phyloP scores from a whole-genome alignment of 306 rosid genomes.

The Begonia peltatifolia region DNA sequence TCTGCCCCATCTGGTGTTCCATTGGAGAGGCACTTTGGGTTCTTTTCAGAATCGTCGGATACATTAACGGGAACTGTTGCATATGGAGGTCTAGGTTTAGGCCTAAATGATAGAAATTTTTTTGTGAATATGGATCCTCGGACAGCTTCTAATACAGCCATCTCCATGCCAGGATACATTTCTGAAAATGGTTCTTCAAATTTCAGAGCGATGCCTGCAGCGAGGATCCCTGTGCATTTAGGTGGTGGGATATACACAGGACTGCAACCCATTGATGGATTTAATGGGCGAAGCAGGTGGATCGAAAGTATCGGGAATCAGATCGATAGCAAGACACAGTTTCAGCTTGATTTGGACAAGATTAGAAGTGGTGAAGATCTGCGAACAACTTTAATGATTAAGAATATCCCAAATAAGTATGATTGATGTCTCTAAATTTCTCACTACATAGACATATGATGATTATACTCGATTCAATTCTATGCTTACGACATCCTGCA shows the following conservation, averaged over 20 bases:
- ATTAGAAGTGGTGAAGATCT: conserved; percentile 63
- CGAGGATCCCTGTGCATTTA: conserved; percentile 51
- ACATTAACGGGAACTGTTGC: conserved; percentile 15
- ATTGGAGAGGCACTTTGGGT: conserved; percentile 59
- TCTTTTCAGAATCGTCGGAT: conserved; percentile 73
- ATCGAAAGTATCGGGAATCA: conserved; percentile 51
- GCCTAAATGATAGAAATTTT: conserved; percentile 45
- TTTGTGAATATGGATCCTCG: conserved; percentile 37
- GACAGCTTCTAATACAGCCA: conserved; percentile 36
- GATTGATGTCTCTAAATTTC: conserved; percentile 6
- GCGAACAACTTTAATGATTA: conserved; percentile 91
- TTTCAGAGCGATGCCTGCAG: conserved; percentile 66
- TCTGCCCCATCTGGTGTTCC: conserved; percentile 91
- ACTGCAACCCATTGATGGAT: conserved; percentile 32
- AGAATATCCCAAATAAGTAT: conserved; percentile 92
- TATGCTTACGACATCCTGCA: conserved; percentile 2
- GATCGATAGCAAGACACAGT: conserved; percentile 63
- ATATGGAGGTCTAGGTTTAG: conserved; percentile 31
- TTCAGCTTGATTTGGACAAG: conserved; percentile 85
- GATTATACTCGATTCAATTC: not conserved
- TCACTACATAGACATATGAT: conserved; percentile 4
- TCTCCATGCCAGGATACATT: conserved; percentile 46
- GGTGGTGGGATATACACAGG: conserved; percentile 63
- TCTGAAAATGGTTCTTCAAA: conserved; percentile 54
- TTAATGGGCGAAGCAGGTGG: conserved; percentile 48